Conservation (phyloP, 352 stramenopile species). For the Phytopythium litorale region DNA sequence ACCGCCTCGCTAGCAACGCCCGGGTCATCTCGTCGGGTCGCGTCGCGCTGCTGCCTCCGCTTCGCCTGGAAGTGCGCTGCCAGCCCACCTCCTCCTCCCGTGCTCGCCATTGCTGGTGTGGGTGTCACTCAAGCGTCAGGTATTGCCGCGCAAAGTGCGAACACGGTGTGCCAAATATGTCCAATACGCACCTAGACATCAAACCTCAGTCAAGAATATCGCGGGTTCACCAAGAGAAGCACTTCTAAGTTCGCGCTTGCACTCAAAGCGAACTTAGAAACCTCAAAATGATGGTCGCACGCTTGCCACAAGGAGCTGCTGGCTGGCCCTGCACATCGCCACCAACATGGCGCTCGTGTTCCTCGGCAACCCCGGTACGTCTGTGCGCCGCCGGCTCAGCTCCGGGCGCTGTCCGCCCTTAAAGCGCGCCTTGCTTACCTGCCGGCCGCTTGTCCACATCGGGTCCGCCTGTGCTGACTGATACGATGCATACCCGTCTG, state of each 20-base stretch:
- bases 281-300: background rate
- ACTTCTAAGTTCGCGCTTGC: background rate
- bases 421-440: background rate
- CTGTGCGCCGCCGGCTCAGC: background rate
- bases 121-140: conserved; percentile 4
- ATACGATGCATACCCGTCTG: background rate
- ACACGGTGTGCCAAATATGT: background rate
- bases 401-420: background rate
- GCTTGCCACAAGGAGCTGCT: background rate
- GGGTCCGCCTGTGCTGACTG: background rate
- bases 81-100: conserved; percentile 8
- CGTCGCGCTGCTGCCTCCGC: conserved; percentile 20
- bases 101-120: conserved; percentile 9
- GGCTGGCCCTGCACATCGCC: background rate
- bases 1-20: conserved; percentile 9
- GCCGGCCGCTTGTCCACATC: background rate
- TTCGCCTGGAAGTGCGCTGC: conserved; percentile 51
- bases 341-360: conserved; percentile 57
- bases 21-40: background rate
- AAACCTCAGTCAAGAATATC: background rate
- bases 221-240: background rate
- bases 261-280: conserved; percentile 11
- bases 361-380: conserved; percentile 64
- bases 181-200: conserved; percentile 9
- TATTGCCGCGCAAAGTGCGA: background rate